These are phyloP conservation scores for Tylopilus rubrobrunneus DNA, from an alignment of 768 basidiomycete genomes.

Conservation along the genomic window DNA sequence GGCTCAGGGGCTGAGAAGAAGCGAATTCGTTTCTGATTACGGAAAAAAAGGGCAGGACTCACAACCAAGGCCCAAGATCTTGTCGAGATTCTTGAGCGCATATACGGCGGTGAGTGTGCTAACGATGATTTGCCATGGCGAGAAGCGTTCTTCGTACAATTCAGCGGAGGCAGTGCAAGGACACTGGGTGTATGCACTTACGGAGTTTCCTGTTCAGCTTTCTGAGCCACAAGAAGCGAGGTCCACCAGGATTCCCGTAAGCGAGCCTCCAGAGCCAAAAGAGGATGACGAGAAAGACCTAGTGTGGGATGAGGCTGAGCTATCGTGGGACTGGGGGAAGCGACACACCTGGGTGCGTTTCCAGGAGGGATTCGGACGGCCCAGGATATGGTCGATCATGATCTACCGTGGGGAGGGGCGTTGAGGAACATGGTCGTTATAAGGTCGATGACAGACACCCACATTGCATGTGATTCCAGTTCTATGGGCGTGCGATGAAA, in stretches of 20 bases:
- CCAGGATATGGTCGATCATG: slow-evolving; percentile 94
- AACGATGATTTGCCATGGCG: slow-evolving; percentile 94
- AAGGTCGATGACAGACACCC: not conserved
- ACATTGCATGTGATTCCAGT: slow-evolving; percentile 32
- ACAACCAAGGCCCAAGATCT: slow-evolving; percentile 80
- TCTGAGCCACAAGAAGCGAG: slow-evolving; percentile 63
- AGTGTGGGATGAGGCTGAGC: slow-evolving; percentile 3
- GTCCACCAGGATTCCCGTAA: slow-evolving; percentile 59
- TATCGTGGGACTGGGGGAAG: not conserved
- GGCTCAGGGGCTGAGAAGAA: slow-evolving; percentile 79
- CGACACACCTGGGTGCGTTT: slow-evolving; percentile 71
- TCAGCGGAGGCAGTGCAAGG: not conserved
- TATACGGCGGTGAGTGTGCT: slow-evolving; percentile 84
- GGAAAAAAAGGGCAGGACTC: not conserved
- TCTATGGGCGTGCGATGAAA: not conserved
- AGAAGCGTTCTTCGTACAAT: slow-evolving; percentile 60
- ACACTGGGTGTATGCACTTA: slow-evolving; percentile 32
- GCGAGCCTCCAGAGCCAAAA: slow-evolving; percentile 88
- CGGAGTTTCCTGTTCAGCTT: slow-evolving; percentile 55
- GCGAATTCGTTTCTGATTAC: not conserved
- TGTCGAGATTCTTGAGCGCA: slow-evolving; percentile 78
- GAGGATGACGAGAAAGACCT: slow-evolving; percentile 88
- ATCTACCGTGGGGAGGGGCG: slow-evolving; percentile 6
- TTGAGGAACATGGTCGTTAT: slow-evolving; percentile 5
- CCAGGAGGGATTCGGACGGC: slow-evolving; percentile 86